A percentile compares a stretch with the other conserved stretches of the same genome.
Evolutionary conservation across 2,329 filamentous ascomycete species (phyloP).

Genomic region (Fonsecaea erecta): DNA sequence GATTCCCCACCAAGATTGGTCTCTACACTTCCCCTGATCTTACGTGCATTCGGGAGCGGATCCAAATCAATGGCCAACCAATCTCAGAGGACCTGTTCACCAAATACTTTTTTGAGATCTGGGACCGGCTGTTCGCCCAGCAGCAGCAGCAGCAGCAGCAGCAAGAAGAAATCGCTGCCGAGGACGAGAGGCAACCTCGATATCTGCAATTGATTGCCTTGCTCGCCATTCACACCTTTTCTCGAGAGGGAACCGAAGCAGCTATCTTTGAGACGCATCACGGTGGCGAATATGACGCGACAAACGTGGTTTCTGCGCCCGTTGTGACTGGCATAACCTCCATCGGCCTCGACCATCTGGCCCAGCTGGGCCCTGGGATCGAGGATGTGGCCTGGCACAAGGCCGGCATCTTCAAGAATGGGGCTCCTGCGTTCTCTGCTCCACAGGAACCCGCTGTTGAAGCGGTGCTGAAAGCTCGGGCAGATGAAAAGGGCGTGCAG

Average conservation of each 20-base stretch:
- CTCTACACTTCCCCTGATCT: constrained; percentile 87
- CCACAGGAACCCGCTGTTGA: constrained; percentile 57
- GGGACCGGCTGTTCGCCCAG: constrained; percentile 63
- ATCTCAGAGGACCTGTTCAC: constrained; percentile 72
- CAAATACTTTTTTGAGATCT: constrained; percentile 79
- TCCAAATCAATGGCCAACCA: constrained; percentile 74
- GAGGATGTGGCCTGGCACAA: constrained; percentile 91
- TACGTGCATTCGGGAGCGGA: constrained; percentile 79
- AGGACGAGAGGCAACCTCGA: constrained; percentile 67
- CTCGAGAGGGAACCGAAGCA: constrained; percentile 72
- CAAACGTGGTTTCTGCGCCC: constrained; percentile 76
- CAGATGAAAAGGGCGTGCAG: constrained; percentile 54
- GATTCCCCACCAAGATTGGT: constrained; percentile 62
- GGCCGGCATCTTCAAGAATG: constrained; percentile 76
- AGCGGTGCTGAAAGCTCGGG: constrained; percentile 60
- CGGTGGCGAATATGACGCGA: constrained; percentile 89
- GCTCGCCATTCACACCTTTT: constrained; percentile 81
- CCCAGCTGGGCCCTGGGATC: constrained; percentile 75
- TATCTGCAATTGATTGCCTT: constrained; percentile 93
- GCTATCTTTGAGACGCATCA: constrained; percentile 92
- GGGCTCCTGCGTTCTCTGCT: constrained; percentile 39
- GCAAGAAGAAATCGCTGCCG: constrained; percentile 57
- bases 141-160: no score
- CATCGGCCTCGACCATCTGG: constrained; percentile 81
- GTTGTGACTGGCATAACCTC: constrained; percentile 76